A percentile compares a stretch with the other conserved stretches of the same genome.
Evolutionary conservation across 805 yeast species (phyloP).

Genomic region (Pachysolen tannophilus): DNA sequence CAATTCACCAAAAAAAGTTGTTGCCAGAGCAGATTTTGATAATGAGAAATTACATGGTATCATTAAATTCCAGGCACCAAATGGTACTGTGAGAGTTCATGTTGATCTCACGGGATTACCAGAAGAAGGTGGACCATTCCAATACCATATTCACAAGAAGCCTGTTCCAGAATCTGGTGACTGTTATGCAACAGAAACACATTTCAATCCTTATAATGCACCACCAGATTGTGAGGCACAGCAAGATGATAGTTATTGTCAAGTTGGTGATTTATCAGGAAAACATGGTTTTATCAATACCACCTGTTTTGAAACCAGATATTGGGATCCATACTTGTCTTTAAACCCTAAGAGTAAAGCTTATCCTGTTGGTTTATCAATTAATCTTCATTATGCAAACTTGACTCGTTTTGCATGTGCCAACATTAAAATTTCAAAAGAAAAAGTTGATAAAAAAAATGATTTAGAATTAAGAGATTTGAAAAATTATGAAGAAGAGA

Average conservation of each 20-base stretch:
- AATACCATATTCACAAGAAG: conserved; percentile 58
- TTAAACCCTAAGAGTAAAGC: conserved; percentile 47
- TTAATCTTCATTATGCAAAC: conserved; percentile 49
- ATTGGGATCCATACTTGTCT: conserved; percentile 59
- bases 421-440: conserved; percentile 33
- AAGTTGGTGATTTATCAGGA: conserved; percentile 72
- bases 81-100: conserved; percentile 56
- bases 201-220: conserved; percentile 60
- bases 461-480: conserved; percentile 8
- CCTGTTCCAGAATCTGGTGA: conserved; percentile 42
- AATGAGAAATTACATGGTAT: conserved; percentile 37
- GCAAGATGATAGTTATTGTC: conserved; percentile 48
- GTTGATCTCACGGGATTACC: conserved; percentile 69
- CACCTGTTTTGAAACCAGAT: conserved; percentile 58
- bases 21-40: conserved; percentile 54
- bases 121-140: conserved; percentile 55
- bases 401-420: conserved; percentile 57
- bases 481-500: conserved; percentile 16
- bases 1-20: conserved; percentile 40
- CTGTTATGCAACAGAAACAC: conserved; percentile 49
- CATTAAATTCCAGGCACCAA: conserved; percentile 50
- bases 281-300: conserved; percentile 69
- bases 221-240: conserved; percentile 41
- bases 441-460: conserved; percentile 14
- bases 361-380: conserved; percentile 50